Evolutionary conservation across 495 filamentous ascomycete genomes (phyloP), one percentile per base, ranked within the genome.

Genomic region (Xylaria scruposa): DNA sequence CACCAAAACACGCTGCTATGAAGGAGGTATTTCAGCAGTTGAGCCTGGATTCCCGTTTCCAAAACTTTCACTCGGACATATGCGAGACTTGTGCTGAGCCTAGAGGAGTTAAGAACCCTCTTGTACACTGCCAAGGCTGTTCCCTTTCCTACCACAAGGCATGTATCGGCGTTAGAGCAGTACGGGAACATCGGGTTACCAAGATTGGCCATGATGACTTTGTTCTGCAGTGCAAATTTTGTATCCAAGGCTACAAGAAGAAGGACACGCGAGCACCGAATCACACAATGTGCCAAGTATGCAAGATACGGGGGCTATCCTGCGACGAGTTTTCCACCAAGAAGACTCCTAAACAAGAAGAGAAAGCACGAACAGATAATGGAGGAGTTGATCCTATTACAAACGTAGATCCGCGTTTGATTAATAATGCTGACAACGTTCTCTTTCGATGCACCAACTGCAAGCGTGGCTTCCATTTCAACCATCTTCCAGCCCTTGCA

Each of bases 91-190:
- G 97, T 47, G 60, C 68, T 15, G 64, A 38, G 4, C 80, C 82
- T 21, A 78, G 82, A 6, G 75, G 81, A 40, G 89, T 86, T 10
- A 91, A 90, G 78, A 91, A 90, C 0, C 81, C 82, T 12, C 84
- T 98, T 26, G 84, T 98, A 4, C 92, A 87, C 74, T 99, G 97
- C 74, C 97, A 99, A 79, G 95, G 97, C 24, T 99, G 97, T 79
- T 93, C 90, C 4, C 85, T 88, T 29, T 85, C 92, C 0, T 97
- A 93, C 73, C 97, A 99, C 76, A 91, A 92, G 75, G 76, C 74
- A 42, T 99, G 97, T 77, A 84, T 99, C 17, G 93, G 94, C 24
- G 79, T 83, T n/a, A 89, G 95, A 21, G 87, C 83, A 40, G 79
- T 73, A 13, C 87, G 97, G 54, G 94, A 97, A 6, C 96, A 98